Base-by-base conservation (phyloP, 75 land plant genomes). In the Pinus albicaulis region DNA sequence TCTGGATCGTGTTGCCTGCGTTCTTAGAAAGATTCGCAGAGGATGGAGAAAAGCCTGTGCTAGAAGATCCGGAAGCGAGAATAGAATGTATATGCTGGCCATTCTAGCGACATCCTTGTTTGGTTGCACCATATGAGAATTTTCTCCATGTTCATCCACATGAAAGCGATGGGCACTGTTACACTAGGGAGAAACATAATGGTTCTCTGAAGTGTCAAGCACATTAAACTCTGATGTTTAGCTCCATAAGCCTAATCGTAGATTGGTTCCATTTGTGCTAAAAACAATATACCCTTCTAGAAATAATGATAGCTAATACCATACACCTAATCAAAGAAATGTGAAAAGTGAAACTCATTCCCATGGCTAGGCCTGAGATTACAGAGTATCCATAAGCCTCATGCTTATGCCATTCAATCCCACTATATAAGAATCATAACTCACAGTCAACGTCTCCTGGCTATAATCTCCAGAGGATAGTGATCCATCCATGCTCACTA, bases 251-350 rank as follows among this genome's bases (percentile, higher is more conserved):
- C 85, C n/a, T 86, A 85, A 59, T 79, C 76, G 68, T 85, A 86
- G 44, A 86, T 86, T 26, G 87, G 87, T 64, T 86, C 87, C 87
- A 86, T n/a, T n/a, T n/a, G n/a, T n/a, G n/a, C n/a, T n/a, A n/a
- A n/a, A n/a, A n/a, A n/a, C n/a, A n/a, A n/a, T n/a, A n/a, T n/a
- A n/a, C n/a, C n/a, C n/a, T n/a, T n/a, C n/a, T n/a, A n/a, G n/a
- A n/a, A n/a, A n/a, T n/a, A n/a, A n/a, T n/a, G n/a, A n/a, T n/a
- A n/a, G n/a, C n/a, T n/a, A n/a, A n/a, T n/a, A n/a, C n/a, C n/a
- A n/a, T n/a, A n/a, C n/a, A n/a, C n/a, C n/a, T n/a, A n/a, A n/a
- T n/a, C n/a, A n/a, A n/a, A n/a, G n/a, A n/a, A n/a, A n/a, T n/a
- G n/a, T n/a, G n/a, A n/a, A n/a, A n/a, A n/a, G n/a, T n/a, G n/a